phyloP scores from a whole-genome alignment of 2,329 filamentous ascomycete species.

The Colletotrichum karsti region DNA sequence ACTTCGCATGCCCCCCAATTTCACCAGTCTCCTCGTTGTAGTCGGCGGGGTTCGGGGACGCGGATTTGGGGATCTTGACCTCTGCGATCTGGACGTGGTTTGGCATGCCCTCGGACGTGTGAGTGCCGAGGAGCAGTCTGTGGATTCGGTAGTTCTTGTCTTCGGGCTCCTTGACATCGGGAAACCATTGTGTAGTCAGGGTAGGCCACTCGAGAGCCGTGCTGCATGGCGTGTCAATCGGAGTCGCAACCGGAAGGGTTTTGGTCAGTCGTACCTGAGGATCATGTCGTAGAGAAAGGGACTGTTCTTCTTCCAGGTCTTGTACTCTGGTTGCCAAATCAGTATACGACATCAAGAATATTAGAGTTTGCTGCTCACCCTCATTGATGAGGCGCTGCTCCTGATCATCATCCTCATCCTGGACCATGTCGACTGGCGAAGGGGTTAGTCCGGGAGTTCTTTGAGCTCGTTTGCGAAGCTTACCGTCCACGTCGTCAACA shows the following conservation, averaged over 20 bases:
- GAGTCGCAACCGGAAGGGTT: background rate
- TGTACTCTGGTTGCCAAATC: conserved; percentile 77
- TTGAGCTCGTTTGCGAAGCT: conserved; percentile 5
- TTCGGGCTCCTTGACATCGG: conserved; percentile 87
- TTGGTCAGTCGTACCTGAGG: conserved; percentile 66
- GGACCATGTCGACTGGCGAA: conserved; percentile 55
- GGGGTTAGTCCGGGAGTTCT: conserved; percentile 26
- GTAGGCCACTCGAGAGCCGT: conserved; percentile 98
- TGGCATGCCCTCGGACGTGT: conserved; percentile 84
- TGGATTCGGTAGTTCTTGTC: conserved; percentile 90
- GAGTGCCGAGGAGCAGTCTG: conserved; percentile 90
- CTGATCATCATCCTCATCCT: conserved; percentile 76
- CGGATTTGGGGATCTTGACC: conserved; percentile 87
- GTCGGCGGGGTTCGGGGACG: conserved; percentile 77
- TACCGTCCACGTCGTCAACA: conserved; percentile 60
- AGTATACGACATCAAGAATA: background rate
- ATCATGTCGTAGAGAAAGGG: conserved; percentile 99
- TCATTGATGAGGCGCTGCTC: conserved; percentile 95
- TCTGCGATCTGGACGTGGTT: conserved; percentile 97
- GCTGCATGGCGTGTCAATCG: conserved; percentile 47
- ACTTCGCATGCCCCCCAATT: conserved; percentile 90
- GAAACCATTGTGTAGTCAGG: conserved; percentile 97
- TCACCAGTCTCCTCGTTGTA: conserved; percentile 94
- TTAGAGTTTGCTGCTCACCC: conserved; percentile 55
- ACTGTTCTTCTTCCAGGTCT: conserved; percentile 99